These are phyloP conservation scores for Polymyxa betae DNA, from an alignment of 208 protist genomes.

Conservation along the genomic window DNA sequence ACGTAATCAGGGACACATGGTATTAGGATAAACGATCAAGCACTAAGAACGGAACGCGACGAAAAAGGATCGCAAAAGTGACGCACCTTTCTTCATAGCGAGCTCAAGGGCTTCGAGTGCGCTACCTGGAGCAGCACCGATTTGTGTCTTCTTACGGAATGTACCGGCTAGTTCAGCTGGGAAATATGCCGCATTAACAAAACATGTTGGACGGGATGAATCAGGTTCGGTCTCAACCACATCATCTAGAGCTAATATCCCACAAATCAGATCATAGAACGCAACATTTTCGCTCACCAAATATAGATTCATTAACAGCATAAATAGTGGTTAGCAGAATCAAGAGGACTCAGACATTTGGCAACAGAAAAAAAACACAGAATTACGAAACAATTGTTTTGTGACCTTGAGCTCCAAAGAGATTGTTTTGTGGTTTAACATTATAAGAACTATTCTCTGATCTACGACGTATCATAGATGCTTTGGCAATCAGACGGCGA, in stretches of 20 bases:
- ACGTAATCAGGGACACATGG: too few relatives aligned
- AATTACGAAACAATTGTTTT: background rate
- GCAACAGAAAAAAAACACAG: background rate
- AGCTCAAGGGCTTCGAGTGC: slow-evolving; percentile 10
- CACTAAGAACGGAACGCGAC: too few relatives aligned
- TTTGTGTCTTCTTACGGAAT: background rate
- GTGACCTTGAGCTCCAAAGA: background rate
- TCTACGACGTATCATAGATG: background rate
- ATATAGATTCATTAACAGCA: background rate
- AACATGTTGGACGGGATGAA: background rate
- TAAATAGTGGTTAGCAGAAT: background rate
- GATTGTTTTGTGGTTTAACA: background rate
- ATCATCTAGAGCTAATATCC: too few relatives aligned
- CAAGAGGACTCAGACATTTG: background rate
- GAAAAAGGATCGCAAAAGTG: background rate
- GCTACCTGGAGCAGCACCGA: background rate
- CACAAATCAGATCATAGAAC: too few relatives aligned
- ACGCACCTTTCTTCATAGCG: slow-evolving; percentile 12
- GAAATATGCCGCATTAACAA: background rate
- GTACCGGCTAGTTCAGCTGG: background rate
- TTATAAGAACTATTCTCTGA: background rate
- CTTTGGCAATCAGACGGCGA: slow-evolving; percentile 31
- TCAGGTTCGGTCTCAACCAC: background rate
- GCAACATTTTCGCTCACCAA: background rate
- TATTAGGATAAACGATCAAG: too few relatives aligned